A percentile compares a stretch with the other conserved stretches of the same genome.
Evolutionary conservation across 768 basidiomycete species (phyloP).

Genomic region (Trametes cinnabarina): DNA sequence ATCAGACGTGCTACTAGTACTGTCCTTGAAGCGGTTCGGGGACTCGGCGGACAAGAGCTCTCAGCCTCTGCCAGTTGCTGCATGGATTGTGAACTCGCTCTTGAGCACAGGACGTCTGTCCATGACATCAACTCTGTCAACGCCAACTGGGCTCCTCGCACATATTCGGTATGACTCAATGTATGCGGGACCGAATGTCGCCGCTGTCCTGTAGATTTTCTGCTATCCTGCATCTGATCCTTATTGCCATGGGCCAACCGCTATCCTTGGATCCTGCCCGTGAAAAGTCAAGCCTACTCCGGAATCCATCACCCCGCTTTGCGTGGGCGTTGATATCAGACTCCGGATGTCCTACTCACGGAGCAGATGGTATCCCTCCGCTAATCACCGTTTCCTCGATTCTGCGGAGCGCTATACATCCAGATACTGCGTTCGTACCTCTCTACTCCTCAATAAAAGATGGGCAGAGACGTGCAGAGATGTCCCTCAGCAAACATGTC

Average conservation of each 20-base stretch:
- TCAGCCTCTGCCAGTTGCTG: too few relatives aligned
- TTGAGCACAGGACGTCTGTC: too few relatives aligned
- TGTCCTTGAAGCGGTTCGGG: too few relatives aligned
- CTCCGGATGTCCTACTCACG: background rate
- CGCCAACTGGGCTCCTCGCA: too few relatives aligned
- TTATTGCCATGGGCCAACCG: background rate
- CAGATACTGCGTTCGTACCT: background rate
- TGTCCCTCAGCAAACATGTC: constrained; percentile 32
- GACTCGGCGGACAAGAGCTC: too few relatives aligned
- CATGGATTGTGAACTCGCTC: too few relatives aligned
- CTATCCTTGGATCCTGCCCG: background rate
- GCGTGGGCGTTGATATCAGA: constrained; percentile 5
- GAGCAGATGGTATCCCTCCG: background rate
- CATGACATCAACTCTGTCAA: too few relatives aligned
- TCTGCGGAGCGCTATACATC: background rate
- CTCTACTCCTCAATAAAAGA: background rate
- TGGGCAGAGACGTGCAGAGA: background rate
- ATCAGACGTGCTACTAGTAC: too few relatives aligned
- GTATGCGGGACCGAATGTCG: background rate
- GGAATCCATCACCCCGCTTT: constrained; percentile 10
- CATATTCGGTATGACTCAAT: background rate
- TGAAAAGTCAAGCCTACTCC: constrained; percentile 13
- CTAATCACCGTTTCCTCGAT: constrained; percentile 8
- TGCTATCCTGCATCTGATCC: background rate
- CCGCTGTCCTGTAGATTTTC: background rate